Evolutionary conservation across 1,139 yeast species (phyloP).

Genomic region (Trichomonascaceae sp.): DNA sequence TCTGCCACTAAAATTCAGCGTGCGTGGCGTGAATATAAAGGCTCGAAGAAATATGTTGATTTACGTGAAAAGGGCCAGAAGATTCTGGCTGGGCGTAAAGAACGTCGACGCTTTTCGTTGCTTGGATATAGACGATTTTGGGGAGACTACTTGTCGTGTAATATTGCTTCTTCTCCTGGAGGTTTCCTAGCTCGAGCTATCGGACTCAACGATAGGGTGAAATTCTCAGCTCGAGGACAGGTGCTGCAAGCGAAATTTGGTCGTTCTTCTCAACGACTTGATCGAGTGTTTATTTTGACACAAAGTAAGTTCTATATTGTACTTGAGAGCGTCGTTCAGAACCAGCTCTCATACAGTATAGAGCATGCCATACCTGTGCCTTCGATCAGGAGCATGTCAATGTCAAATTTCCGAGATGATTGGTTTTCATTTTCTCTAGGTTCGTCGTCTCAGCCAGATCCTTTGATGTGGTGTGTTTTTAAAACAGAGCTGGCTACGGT

Average conservation of each 20-base stretch:
- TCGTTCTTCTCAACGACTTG: slow-evolving; percentile 75
- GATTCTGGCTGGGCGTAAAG: slow-evolving; percentile 67
- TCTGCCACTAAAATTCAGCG: slow-evolving; percentile 82
- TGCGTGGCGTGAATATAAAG: slow-evolving; percentile 74
- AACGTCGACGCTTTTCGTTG: slow-evolving; percentile 83
- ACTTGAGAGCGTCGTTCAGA: slow-evolving; percentile 66
- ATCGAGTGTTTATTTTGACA: slow-evolving; percentile 69
- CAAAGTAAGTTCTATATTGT: slow-evolving; percentile 51
- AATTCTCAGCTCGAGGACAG: slow-evolving; percentile 80
- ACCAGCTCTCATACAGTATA: slow-evolving; percentile 57
- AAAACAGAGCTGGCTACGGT: slow-evolving; percentile 87
- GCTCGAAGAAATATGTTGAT: slow-evolving; percentile 72
- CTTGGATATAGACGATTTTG: slow-evolving; percentile 84
- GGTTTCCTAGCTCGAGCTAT: slow-evolving; percentile 53
- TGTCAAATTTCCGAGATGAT: slow-evolving; percentile 80
- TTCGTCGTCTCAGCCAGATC: slow-evolving; percentile 57
- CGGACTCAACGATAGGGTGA: slow-evolving; percentile 63
- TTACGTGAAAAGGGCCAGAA: slow-evolving; percentile 78
- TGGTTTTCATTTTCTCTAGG: slow-evolving; percentile 76
- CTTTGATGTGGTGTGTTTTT: slow-evolving; percentile 70
- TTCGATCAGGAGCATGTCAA: slow-evolving; percentile 55
- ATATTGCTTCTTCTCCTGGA: slow-evolving; percentile 61
- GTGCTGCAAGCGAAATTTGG: slow-evolving; percentile 82
- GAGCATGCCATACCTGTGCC: slow-evolving; percentile 62
- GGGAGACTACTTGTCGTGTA: slow-evolving; percentile 91